phyloP scores from a whole-genome alignment of 2,329 filamentous ascomycete species.

The Hypomyces perniciosus region DNA sequence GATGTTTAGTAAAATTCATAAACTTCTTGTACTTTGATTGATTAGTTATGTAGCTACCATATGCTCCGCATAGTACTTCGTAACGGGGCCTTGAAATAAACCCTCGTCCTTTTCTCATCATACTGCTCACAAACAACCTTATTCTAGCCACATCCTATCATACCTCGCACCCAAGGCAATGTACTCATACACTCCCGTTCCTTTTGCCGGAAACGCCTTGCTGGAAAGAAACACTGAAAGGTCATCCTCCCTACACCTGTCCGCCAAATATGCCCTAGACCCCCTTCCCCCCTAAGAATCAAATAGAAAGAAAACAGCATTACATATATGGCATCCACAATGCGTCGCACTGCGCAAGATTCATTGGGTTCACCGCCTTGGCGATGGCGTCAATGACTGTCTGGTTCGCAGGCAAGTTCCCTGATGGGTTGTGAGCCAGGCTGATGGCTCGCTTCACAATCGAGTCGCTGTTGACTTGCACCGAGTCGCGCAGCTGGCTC shows the following conservation, averaged over 20 bases:
- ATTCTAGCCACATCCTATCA: neutral
- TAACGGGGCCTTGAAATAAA: too few relatives aligned
- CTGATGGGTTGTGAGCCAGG: conserved; percentile 69
- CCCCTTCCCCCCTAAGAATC: neutral
- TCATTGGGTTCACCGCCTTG: conserved; percentile 87
- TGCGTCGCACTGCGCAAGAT: conserved; percentile 80
- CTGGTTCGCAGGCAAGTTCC: conserved; percentile 89
- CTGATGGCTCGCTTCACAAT: conserved; percentile 87
- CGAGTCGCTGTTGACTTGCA: conserved; percentile 80
- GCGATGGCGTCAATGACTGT: conserved; percentile 92
- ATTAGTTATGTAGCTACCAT: too few relatives aligned
- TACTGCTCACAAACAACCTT: too few relatives aligned
- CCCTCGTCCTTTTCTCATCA: too few relatives aligned
- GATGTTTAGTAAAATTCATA: too few relatives aligned
- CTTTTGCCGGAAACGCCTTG: neutral
- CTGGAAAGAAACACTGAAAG: neutral
- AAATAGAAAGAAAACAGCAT: conserved; percentile 12
- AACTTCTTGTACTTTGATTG: too few relatives aligned
- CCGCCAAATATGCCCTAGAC: neutral
- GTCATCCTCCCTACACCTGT: neutral
- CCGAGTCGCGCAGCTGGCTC: conserved; percentile 67
- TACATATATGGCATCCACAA: conserved; percentile 97
- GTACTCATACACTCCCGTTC: neutral
- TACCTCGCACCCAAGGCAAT: neutral
- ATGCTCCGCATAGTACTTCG: too few relatives aligned